These are phyloP conservation scores for Russula sp. DNA, from an alignment of 768 basidiomycete genomes.

Conservation along the genomic window DNA sequence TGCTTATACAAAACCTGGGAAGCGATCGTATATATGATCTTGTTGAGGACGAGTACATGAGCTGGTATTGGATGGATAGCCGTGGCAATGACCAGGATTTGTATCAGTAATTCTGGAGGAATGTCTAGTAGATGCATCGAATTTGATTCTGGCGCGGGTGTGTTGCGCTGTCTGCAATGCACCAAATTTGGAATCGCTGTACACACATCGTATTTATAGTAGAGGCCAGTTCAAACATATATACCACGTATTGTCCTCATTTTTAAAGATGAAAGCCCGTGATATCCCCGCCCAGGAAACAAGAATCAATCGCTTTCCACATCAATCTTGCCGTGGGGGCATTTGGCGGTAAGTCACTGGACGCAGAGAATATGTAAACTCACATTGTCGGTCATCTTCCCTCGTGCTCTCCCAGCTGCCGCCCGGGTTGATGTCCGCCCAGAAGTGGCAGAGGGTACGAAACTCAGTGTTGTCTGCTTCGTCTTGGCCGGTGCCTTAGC, in stretches of 20 bases:
- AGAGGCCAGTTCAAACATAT: no score
- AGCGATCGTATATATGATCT: conserved; percentile 8
- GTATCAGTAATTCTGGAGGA: conserved; percentile 15
- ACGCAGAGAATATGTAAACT: conserved; percentile 22
- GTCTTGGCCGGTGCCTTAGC: conserved; percentile 28
- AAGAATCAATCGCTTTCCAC: conserved; percentile 21
- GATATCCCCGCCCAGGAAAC: neutral
- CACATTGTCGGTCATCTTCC: conserved; percentile 47
- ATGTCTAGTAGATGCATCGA: conserved; percentile 11
- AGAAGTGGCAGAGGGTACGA: conserved; percentile 43
- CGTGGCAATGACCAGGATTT: neutral
- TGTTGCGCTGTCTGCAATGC: neutral
- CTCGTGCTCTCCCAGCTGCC: conserved; percentile 61
- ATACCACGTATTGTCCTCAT: no score
- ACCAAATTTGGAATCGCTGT: neutral
- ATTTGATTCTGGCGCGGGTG: neutral
- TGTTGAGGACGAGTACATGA: conserved; percentile 19
- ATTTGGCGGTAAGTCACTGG: neutral
- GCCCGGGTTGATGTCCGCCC: conserved; percentile 49
- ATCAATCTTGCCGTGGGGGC: conserved; percentile 17
- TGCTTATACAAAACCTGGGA: conserved; percentile 11
- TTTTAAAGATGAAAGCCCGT: neutral
- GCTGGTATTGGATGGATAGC: conserved; percentile 14
- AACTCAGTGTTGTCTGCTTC: conserved; percentile 54
- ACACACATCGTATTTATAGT: no score